Evolutionary conservation across 306 rosid species (phyloP).

Genomic region (Vicia faba): DNA sequence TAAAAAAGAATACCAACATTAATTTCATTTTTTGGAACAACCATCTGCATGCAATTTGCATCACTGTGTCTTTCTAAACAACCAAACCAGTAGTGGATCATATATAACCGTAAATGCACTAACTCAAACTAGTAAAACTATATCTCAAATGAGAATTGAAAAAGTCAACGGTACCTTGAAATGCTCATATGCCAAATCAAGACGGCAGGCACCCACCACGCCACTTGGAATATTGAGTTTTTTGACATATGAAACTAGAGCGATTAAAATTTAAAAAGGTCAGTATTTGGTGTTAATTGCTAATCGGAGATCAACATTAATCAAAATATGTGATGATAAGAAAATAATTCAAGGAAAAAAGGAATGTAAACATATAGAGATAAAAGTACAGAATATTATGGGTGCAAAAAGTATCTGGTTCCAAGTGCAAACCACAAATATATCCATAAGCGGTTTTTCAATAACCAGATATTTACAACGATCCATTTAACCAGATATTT

Average conservation of each 20-base stretch:
- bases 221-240: conserved; percentile 96
- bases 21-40: conserved; percentile 17
- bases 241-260: conserved; percentile 85
- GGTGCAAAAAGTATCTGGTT: too few relatives aligned
- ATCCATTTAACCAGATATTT: too few relatives aligned
- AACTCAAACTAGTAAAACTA: conserved; percentile 28
- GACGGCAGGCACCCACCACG: conserved; percentile 97
- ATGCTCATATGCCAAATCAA: conserved; percentile 91
- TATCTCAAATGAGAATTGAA: conserved; percentile 30
- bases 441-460: too few relatives aligned
- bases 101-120: conserved; percentile 22
- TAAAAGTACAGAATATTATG: conserved; percentile 6
- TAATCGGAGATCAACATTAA: conserved; percentile 21
- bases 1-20: conserved; percentile 16
- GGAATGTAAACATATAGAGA: conserved; percentile 1
- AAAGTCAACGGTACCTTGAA: conserved; percentile 70
- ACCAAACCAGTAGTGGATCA: conserved; percentile 8
- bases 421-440: too few relatives aligned
- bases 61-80: conserved; percentile 13
- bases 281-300: conserved; percentile 31
- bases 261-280: conserved; percentile 41
- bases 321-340: conserved; percentile 22
- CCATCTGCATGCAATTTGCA: conserved; percentile 10
- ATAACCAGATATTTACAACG: too few relatives aligned
- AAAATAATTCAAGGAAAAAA: conserved; percentile 15